Conservation (phyloP, 2,329 filamentous ascomycete species). For the Ascochyta fabae region DNA sequence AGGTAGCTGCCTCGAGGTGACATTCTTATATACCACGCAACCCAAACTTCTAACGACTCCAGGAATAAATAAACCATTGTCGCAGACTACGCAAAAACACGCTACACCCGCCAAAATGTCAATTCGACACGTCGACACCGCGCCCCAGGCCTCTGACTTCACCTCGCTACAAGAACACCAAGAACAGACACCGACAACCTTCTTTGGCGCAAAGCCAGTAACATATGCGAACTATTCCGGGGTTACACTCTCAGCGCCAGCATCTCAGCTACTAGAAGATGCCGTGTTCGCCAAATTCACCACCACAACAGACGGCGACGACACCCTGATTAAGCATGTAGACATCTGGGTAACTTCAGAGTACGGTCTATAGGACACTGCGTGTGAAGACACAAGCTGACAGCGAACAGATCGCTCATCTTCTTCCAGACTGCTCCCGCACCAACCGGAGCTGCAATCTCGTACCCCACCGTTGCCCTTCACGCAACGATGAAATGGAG, state of each 20-base stretch:
- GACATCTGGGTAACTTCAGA: constrained; percentile 57
- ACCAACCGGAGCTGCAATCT: constrained; percentile 69
- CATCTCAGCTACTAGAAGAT: constrained; percentile 61
- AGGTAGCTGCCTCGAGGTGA: constrained; percentile 15
- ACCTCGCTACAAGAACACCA: constrained; percentile 72
- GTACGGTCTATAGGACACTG: constrained; percentile 33
- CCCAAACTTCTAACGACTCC: not conserved
- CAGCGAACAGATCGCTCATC: constrained; percentile 58
- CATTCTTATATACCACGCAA: not conserved
- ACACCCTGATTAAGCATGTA: constrained; percentile 47
- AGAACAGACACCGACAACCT: constrained; percentile 73
- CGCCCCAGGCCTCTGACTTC: constrained; percentile 66
- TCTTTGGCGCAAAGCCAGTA: constrained; percentile 73
- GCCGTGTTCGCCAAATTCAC: constrained; percentile 53
- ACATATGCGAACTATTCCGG: constrained; percentile 68
- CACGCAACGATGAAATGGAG: constrained; percentile 72
- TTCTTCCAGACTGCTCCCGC: constrained; percentile 65
- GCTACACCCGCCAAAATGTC: constrained; percentile 35
- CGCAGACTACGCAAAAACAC: not conserved
- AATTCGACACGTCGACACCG: constrained; percentile 59
- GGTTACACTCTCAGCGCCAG: constrained; percentile 65
- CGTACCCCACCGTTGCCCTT: constrained; percentile 76
- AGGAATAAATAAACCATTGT: not conserved
- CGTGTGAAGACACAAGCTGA: constrained; percentile 1
- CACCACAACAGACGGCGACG: constrained; percentile 30